Conservation (phyloP, 176 grass and related monocot genomes). For the Musa beccarii region DNA sequence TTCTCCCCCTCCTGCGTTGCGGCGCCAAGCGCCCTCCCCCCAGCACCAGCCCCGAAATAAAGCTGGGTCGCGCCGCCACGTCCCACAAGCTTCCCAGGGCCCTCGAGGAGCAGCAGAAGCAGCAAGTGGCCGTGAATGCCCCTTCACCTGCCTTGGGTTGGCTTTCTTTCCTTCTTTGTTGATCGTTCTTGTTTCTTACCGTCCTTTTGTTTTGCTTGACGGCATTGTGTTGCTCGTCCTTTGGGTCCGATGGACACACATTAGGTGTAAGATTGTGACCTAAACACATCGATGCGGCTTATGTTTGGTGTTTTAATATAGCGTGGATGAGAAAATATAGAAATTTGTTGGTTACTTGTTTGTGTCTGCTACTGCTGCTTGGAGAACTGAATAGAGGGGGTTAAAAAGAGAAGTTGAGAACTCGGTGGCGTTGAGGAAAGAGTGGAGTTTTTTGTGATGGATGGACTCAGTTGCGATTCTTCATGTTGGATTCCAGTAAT, state of each 20-base stretch:
- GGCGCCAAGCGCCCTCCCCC: conserved; percentile 28
- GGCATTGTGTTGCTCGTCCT: neutral
- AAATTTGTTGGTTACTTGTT: neutral
- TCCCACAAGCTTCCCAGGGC: neutral
- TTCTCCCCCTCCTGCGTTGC: conserved; percentile 37
- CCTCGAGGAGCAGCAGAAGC: neutral
- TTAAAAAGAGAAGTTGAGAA: too few relatives aligned
- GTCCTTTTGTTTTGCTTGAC: neutral
- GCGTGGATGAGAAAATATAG: neutral
- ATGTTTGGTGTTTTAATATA: neutral
- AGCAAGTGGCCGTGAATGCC: neutral
- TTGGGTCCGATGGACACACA: too few relatives aligned
- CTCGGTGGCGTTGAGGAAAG: too few relatives aligned
- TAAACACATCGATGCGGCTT: too few relatives aligned
- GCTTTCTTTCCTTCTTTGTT: neutral
- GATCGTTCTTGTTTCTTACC: too few relatives aligned
- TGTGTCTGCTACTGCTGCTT: neutral
- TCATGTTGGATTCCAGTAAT: neutral
- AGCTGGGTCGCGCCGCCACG: neutral
- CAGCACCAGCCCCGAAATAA: conserved; percentile 2
- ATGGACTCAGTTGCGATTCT: neutral
- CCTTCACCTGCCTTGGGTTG: neutral
- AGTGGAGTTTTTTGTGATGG: too few relatives aligned
- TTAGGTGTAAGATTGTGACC: too few relatives aligned
- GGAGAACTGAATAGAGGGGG: too few relatives aligned